Conservation (phyloP, 352 stramenopile genomes). For the Pythium scleroteichum region DNA sequence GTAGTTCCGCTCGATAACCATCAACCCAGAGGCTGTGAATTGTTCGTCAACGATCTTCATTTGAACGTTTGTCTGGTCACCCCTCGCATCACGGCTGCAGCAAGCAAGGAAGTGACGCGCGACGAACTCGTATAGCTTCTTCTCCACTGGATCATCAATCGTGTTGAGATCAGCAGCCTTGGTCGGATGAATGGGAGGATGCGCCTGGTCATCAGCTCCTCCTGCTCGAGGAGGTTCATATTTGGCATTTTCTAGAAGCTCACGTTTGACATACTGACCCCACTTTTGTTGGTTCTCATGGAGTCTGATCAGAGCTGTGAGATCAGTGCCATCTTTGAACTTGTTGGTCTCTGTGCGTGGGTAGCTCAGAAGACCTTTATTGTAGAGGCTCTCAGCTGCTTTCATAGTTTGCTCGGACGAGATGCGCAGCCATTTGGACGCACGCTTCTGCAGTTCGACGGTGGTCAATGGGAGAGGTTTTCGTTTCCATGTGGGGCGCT, state of each 20-base stretch:
- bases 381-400: conserved; percentile 95
- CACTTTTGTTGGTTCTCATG: conserved; percentile 76
- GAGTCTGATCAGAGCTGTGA: conserved; percentile 74
- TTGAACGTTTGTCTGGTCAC: conserved; percentile 86
- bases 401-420: conserved; percentile 97
- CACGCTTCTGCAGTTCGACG: conserved; percentile 98
- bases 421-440: conserved; percentile 95
- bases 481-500: conserved; percentile 90
- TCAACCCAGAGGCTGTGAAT: conserved; percentile 89
- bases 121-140: conserved; percentile 97
- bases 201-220: conserved; percentile 95
- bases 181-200: conserved; percentile 99
- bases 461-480: conserved; percentile 98
- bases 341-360: conserved; percentile 99
- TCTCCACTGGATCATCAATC: conserved; percentile 84
- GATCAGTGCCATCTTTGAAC: conserved; percentile 94
- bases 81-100: conserved; percentile 94
- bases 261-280: conserved; percentile 71
- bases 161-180: conserved; percentile 87
- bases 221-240: conserved; percentile 89
- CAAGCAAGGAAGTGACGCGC: conserved; percentile 98
- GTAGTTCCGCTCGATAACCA: conserved; percentile 93
- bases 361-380: conserved; percentile 98
- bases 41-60: conserved; percentile 87
- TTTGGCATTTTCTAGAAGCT: conserved; percentile 58